Base-by-base conservation (phyloP, 1,284 basidiomycete species). In the Ustilago hordei region DNA sequence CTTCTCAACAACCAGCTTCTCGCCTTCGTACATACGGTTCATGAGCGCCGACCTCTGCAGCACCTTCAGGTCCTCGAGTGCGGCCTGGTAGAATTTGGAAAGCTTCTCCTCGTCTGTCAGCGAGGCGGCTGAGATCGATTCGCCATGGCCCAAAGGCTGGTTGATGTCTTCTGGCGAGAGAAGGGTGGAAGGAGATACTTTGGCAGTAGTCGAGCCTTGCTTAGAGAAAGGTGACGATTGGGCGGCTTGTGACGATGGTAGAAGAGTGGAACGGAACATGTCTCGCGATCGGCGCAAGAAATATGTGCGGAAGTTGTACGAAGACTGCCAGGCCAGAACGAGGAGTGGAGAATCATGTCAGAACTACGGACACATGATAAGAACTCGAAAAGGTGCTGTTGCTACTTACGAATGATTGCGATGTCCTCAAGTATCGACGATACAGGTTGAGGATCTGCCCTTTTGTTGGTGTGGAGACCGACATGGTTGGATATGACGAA, bases 301-400 rank as follows among this genome's bases (percentile, higher is more conserved):
- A 72, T 85, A 86, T 45, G 84, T 84, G 52, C 84, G 83, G 75
- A 86, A 86, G 69, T 84, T 84, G 80, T 86, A 86, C 31, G 84
- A 82, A 1, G 81, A 75, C 84, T 86, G 71, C 17, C 4, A 19
- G 7, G 35, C 9, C 19, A 43, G 6, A 45, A 8, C n/a, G 8
- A 50, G 8, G 28, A 31, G 28, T 11, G 19, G 62, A 3, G 23
- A 38, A 23, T 19, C 2, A 43, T 32, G 38, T 28, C n/a, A n/a
- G n/a, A 4, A 13, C 8, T 2, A 11, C 31, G 6, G 41, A 41
- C 17, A 8, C 4, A 34, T 4, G 15, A 15, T 48, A 9, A 15
- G 4, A 23, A 3, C 23, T 28, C 23, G 17, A 45, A 13, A 31
- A n/a, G 9, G 2, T 8, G 4, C 36, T 31, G 7, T 7, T 35